Evolutionary conservation across 1,284 basidiomycete genomes (phyloP), one percentile per base, ranked within the genome.

Genomic region (Mycosarcoma maydis): DNA sequence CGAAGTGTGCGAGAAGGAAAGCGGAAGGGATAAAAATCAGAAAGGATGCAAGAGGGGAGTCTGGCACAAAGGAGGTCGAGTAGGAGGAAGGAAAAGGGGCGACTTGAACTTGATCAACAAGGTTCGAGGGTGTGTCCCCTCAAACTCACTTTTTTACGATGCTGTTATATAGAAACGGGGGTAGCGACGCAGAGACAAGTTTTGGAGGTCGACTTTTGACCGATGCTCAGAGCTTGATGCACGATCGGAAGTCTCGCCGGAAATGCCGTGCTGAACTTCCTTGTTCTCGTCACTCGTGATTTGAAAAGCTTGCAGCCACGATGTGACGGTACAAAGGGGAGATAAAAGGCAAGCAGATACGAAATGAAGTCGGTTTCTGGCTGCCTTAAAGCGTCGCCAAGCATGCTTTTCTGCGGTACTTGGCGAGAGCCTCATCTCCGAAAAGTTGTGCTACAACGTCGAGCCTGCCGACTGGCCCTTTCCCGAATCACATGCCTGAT

Each of bases 41-140:
- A 36, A 33, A 19, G 20, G 27, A 13, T 2, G 4, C 13, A 27
- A 42, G 23, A n/a, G n/a, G n/a, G 27, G 10, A 7, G 2, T 14
- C 2, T 34, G 6, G 33, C 11, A 2, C 33, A 26, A n/a, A 29
- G 30, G 14, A 23, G 41, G 32, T 23, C 22, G 27, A 33, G 30
- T 19, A 16, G 7, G 32, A 11, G 32, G 17, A 27, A 30, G 26
- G 17, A 23, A 17, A n/a, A 24, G n/a, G 19, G 29, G 10, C 23
- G 23, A 6, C 11, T 16, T 22, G 24, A 59, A 38, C 44, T 59
- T 59, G 44, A 45, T 55, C 42, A 44, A 43, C 29, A 62, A 62
- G 59, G 48, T 62, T 62, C 50, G 38, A 56, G 59, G 53, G 59
- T 20, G 24, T 50, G 22, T 22, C 3, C 51, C 58, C 51, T 44